phyloP scores from a whole-genome alignment of 768 basidiomycete species.

The Lactarius deliciosus region DNA sequence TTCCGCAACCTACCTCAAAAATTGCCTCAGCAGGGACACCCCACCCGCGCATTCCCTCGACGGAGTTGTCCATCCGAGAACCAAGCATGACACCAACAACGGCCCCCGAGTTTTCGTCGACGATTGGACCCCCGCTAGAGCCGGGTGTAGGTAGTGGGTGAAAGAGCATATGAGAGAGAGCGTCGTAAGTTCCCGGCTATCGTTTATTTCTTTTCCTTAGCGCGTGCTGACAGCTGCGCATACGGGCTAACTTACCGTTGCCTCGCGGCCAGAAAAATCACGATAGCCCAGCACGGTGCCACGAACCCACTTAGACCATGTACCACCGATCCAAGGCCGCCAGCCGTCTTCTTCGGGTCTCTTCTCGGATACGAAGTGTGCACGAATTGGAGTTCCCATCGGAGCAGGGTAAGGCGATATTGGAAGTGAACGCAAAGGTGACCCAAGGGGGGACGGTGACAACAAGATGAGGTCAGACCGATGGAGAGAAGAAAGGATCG shows the following conservation, averaged over 20 bases:
- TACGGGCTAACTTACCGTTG: slow-evolving; percentile 42
- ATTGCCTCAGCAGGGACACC: slow-evolving; percentile 62
- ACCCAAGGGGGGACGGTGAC: slow-evolving; percentile 25
- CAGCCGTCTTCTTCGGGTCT: slow-evolving; percentile 42
- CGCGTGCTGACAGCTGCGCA: background rate
- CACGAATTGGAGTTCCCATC: slow-evolving; percentile 45
- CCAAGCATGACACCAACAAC: slow-evolving; percentile 67
- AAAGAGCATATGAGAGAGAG: slow-evolving; percentile 57
- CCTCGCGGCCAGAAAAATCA: slow-evolving; percentile 57
- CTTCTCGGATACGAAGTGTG: slow-evolving; percentile 53
- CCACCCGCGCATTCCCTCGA: slow-evolving; percentile 59
- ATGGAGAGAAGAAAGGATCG: slow-evolving; percentile 56
- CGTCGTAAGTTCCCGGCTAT: slow-evolving; percentile 69
- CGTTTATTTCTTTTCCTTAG: background rate
- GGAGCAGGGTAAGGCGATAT: slow-evolving; percentile 62
- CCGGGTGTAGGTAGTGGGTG: slow-evolving; percentile 56
- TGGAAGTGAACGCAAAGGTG: slow-evolving; percentile 48
- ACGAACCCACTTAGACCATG: slow-evolving; percentile 53
- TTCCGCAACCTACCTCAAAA: slow-evolving; percentile 49
- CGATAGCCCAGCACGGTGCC: slow-evolving; percentile 57
- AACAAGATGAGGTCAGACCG: slow-evolving; percentile 57
- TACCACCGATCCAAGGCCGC: slow-evolving; percentile 53
- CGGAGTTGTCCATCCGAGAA: slow-evolving; percentile 53
- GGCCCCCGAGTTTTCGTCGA: slow-evolving; percentile 58
- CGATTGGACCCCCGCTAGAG: slow-evolving; percentile 68